phyloP scores from a whole-genome alignment of 2,329 filamentous ascomycete species.

The Fusarium sp. region DNA sequence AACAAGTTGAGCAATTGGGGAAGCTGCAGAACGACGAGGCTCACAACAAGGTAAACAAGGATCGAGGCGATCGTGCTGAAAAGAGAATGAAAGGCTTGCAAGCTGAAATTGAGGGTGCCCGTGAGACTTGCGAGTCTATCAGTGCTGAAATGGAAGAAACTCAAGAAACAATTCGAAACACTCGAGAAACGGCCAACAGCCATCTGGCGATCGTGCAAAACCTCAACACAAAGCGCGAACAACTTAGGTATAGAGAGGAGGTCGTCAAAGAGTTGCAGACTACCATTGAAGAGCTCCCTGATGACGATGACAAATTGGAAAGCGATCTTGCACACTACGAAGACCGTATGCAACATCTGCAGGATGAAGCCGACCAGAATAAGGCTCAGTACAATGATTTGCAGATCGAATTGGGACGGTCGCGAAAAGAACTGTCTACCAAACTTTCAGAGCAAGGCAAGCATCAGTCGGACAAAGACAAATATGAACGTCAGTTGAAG shows the following conservation, averaged over 20 bases:
- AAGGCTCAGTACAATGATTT: slow-evolving; percentile 75
- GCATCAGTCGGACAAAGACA: slow-evolving; percentile 86
- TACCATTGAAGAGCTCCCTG: slow-evolving; percentile 80
- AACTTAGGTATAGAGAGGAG: slow-evolving; percentile 76
- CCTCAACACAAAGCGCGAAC: slow-evolving; percentile 80
- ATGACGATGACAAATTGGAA: slow-evolving; percentile 81
- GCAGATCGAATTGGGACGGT: slow-evolving; percentile 59
- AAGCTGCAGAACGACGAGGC: slow-evolving; percentile 80
- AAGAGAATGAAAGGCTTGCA: slow-evolving; percentile 74
- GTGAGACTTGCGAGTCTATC: slow-evolving; percentile 68
- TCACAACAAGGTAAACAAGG: slow-evolving; percentile 85
- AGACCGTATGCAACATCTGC: slow-evolving; percentile 74
- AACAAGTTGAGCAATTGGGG: slow-evolving; percentile 79
- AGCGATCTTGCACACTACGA: slow-evolving; percentile 81
- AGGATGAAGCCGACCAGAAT: slow-evolving; percentile 71
- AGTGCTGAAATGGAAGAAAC: slow-evolving; percentile 72
- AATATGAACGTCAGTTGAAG: slow-evolving; percentile 83
- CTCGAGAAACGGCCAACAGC: slow-evolving; percentile 78
- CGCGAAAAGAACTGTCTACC: slow-evolving; percentile 60
- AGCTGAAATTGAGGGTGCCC: slow-evolving; percentile 72
- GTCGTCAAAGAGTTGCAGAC: slow-evolving; percentile 76
- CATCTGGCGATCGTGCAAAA: slow-evolving; percentile 81
- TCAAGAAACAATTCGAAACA: slow-evolving; percentile 68
- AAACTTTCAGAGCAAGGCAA: slow-evolving; percentile 78
- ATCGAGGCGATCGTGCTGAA: slow-evolving; percentile 79